phyloP scores from a whole-genome alignment of 2,329 filamentous ascomycete species.

The Clonostachys solani region DNA sequence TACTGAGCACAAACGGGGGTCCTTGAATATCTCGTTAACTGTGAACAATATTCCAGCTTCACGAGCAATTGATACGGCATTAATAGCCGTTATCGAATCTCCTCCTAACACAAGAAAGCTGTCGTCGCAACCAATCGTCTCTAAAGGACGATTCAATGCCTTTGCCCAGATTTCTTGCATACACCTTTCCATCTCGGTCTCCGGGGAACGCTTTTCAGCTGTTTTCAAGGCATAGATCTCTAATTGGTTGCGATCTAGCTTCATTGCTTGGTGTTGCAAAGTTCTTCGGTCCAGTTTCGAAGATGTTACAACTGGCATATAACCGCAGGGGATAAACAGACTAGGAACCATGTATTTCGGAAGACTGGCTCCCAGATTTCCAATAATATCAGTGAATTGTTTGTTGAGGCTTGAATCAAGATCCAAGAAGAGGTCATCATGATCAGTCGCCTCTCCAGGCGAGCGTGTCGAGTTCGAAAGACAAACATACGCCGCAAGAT shows the following conservation, averaged over 20 bases:
- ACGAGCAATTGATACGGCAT: not conserved
- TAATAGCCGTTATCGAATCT: slow-evolving; percentile 8
- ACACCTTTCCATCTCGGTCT: not conserved
- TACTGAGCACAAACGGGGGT: not conserved
- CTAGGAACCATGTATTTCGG: slow-evolving; percentile 11
- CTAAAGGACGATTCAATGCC: not conserved
- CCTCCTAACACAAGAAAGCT: slow-evolving; percentile 7
- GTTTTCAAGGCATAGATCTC: not conserved
- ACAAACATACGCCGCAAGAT: not conserved
- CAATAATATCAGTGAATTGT: slow-evolving; percentile 6
- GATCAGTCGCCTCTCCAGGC: not conserved
- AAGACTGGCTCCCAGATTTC: slow-evolving; percentile 2
- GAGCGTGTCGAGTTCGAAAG: no score
- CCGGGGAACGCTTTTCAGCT: not conserved
- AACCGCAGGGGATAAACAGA: slow-evolving; percentile 8
- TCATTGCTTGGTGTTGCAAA: not conserved
- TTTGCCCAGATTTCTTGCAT: not conserved
- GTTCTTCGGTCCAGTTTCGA: slow-evolving; percentile 4
- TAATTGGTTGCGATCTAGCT: not conserved
- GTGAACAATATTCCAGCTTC: not conserved
- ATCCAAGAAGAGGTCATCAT: slow-evolving; percentile 4
- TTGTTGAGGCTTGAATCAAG: slow-evolving; percentile 3
- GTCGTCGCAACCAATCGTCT: slow-evolving; percentile 3
- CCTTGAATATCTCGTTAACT: not conserved
- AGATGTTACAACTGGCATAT: slow-evolving; percentile 9